phyloP scores from a whole-genome alignment of 179 eudicot species.

The Beta lomatogona region DNA sequence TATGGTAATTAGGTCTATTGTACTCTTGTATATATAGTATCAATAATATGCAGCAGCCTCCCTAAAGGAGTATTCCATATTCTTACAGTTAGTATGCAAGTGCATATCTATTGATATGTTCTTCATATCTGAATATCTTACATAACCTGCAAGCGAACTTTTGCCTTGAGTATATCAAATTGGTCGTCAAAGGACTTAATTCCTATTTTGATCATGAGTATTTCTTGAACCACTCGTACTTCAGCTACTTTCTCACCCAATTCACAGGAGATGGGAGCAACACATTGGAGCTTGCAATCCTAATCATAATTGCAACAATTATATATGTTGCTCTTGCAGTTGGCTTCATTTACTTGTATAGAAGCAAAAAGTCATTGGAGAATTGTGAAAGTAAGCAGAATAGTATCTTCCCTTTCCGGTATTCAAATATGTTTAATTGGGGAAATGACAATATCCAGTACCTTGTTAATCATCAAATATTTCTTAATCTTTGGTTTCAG shows the following conservation, averaged over 20 bases:
- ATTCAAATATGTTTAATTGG: neutral
- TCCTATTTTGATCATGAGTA: too few species aligned
- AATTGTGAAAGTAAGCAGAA: neutral
- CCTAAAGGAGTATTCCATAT: too few species aligned
- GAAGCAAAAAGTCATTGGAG: neutral
- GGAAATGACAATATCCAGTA: neutral
- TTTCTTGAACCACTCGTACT: neutral
- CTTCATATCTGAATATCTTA: too few species aligned
- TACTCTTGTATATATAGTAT: too few species aligned
- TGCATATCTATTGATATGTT: too few species aligned
- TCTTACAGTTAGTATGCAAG: too few species aligned
- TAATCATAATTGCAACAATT: neutral
- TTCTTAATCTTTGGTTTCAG: neutral
- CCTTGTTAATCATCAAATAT: neutral
- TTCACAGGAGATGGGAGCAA: conserved; percentile 6
- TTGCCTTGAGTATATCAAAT: too few species aligned
- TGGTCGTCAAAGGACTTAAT: too few species aligned
- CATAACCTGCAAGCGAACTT: too few species aligned
- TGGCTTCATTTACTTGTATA: neutral
- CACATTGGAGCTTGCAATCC: neutral
- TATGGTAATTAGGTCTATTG: too few species aligned
- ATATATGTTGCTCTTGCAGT: neutral
- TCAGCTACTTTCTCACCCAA: neutral
- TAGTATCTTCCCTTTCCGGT: too few species aligned
- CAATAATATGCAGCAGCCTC: too few species aligned